Evolutionary conservation across 2,329 filamentous ascomycete species (phyloP), one percentile per base, ranked within the genome.

Genomic region (Ascocoryne sarcoides): DNA sequence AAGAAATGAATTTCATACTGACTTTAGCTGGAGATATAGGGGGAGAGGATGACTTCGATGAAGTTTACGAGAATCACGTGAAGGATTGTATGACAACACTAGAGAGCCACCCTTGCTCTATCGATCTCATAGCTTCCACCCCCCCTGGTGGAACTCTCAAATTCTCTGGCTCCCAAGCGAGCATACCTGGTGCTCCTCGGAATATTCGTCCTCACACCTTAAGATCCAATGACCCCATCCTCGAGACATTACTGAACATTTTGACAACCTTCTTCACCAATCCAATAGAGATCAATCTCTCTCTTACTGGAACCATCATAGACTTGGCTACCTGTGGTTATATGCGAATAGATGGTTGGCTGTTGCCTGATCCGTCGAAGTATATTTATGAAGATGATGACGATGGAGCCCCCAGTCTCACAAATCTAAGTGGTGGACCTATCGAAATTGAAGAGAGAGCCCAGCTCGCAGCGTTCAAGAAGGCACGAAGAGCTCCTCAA

Each of bases 271-370:
- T 96, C 56, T 87, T 95, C 52, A 73, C 85, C 4, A 98, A 98
- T 53, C 82, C 87, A 2, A 79, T 96, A 2, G 87, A 95, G 52
- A 89, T 84, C 2, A 98, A 98, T 52, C 66, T 98, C 3, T 84
- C 83, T 0, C 69, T 95, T 2, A 96, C 90, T 0, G 85, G 93
- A 54, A 75, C 84, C 1, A 69, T 96, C 32, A 75, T 93, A 19
- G 83, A 86, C 49, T 69, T 98, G 30, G 84, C 84, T 9, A 79
- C 84, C 1, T 96, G 92, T 52, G 84, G 87, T 4, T 84, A 85
- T 47, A 82, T 95, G 56, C 78, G 80, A 15, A 71, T 95, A 10
- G 87, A 95, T 56, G 84, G 84, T n/a, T 98, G 92, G 90, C 67
- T 96, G 20, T 68, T 90, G 4, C 79, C 86, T 12, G 77, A 82